phyloP scores from a whole-genome alignment of 352 stramenopile species.

The Pythium myriotylum region DNA sequence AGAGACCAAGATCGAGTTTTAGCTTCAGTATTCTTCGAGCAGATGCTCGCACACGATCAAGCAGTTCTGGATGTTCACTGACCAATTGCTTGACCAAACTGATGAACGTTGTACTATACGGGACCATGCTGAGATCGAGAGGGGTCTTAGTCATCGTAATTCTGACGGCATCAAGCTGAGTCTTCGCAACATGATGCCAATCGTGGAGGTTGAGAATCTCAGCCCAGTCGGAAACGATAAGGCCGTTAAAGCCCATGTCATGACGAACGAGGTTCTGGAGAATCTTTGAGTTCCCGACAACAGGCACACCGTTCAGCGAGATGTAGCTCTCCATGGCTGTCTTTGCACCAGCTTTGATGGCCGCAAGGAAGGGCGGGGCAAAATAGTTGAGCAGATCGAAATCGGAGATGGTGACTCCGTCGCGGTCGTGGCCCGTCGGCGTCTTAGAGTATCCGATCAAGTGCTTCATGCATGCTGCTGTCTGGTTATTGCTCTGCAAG shows the following conservation, averaged over 20 bases:
- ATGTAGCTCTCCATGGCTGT: slow-evolving; percentile 95
- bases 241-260: slow-evolving; percentile 65
- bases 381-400: slow-evolving; percentile 88
- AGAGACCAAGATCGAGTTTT: slow-evolving; percentile 29
- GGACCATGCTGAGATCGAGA: slow-evolving; percentile 85
- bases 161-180: slow-evolving; percentile 37
- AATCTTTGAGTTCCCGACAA: slow-evolving; percentile 79
- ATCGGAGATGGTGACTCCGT: slow-evolving; percentile 68
- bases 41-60: slow-evolving; percentile 18
- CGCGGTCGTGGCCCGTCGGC: slow-evolving; percentile 79
- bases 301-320: slow-evolving; percentile 91
- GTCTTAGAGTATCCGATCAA: slow-evolving; percentile 90
- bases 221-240: slow-evolving; percentile 83
- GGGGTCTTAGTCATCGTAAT: slow-evolving; percentile 57
- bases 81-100: slow-evolving; percentile 23
- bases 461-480: slow-evolving; percentile 90
- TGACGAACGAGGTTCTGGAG: slow-evolving; percentile 48
- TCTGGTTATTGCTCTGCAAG: slow-evolving; percentile 70
- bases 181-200: slow-evolving; percentile 56
- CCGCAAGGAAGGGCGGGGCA: slow-evolving; percentile 80
- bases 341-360: slow-evolving; percentile 75
- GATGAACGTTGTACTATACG: slow-evolving; percentile 38
- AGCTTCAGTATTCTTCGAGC: slow-evolving; percentile 26
- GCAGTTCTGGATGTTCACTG: slow-evolving; percentile 15
- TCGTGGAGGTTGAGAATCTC: slow-evolving; percentile 77